Evolutionary conservation across 2,329 filamentous ascomycete genomes (phyloP).

Genomic region (Xylaria arbuscula): DNA sequence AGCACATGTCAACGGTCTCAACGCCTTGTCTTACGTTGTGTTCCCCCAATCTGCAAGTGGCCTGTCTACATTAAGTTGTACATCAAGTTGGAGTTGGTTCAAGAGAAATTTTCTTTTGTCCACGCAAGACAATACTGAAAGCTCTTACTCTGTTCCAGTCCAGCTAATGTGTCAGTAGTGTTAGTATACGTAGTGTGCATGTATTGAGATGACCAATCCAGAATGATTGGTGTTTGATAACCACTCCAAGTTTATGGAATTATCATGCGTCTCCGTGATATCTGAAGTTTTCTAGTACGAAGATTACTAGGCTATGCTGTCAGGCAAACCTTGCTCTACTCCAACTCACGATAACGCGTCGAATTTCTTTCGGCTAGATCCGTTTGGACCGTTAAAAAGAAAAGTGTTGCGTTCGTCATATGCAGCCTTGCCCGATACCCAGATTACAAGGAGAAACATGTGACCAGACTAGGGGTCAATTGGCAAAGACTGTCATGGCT

Average conservation of each 20-base stretch:
- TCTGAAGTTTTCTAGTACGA: neutral
- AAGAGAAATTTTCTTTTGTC: neutral
- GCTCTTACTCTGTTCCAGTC: neutral
- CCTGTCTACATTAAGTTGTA: neutral
- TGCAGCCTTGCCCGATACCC: neutral
- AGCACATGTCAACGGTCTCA: conserved; percentile 33
- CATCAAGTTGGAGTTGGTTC: neutral
- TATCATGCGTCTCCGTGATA: conserved; percentile 1
- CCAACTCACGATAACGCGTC: conserved; percentile 5
- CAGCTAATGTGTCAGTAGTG: too few species aligned
- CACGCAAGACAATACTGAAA: neutral
- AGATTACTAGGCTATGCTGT: neutral
- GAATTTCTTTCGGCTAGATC: neutral
- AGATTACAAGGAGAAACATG: neutral
- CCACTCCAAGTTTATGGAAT: neutral
- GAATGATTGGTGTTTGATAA: neutral
- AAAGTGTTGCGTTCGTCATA: neutral
- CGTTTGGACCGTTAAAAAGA: neutral
- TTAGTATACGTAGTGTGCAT: neutral
- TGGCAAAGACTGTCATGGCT: neutral
- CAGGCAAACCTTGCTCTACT: neutral
- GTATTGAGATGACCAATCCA: neutral
- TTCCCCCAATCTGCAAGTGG: conserved; percentile 11
- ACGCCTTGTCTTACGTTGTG: conserved; percentile 12
- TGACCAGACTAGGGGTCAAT: conserved; percentile 5